Evolutionary conservation across 306 rosid species (phyloP), one percentile per base, ranked within the genome.

Genomic region (Neltuma alba): DNA sequence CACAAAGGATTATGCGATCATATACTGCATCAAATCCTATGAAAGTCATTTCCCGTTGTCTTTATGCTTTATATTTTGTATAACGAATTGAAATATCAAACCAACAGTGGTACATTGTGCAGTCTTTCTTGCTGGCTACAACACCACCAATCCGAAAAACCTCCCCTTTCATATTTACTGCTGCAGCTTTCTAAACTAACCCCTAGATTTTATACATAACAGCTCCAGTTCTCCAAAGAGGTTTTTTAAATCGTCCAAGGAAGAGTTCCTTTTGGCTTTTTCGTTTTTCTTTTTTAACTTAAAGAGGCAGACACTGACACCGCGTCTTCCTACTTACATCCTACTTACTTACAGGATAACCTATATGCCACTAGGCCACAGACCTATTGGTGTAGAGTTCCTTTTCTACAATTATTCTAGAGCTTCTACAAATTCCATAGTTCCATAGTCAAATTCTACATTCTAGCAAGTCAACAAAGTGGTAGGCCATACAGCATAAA

Each of bases 391-490:
- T 11, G 14, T 6, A 54, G 37, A 20, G 12, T 54, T 57, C 25
- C n/a, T 54, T 57, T 55, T 57, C 78, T 25, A 23, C 13, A 23
- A 38, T 68, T 68, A 74, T 57, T 38, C 21, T 21, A 57, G 50
- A 21, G 58, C 23, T 54, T 54, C 66, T 18, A 40, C 38, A 40
- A 37, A 74, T 23, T 27, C 34, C 11, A 42, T 41, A 28, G 45
- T 72, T 38, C 13, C 25, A 25, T 25, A 23, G 66, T 73, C 66
- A 75, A 41, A 44, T 27, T 40, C 57, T 38, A 75, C n/a, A 41
- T 31, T 60, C 79, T 41, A 42, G 70, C 58, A 28, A n/a, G 71
- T 42, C 55, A 40, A 71, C 62, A 47, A 10, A 55, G 63, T 23
- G 31, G 30, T 55, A 55, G 80, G 45, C 48, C 27, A 54, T 28